These are phyloP conservation scores for Jimgerdemannia flammicorona DNA, from an alignment of 192 early-diverging fungal genomes.

Conservation along the genomic window DNA sequence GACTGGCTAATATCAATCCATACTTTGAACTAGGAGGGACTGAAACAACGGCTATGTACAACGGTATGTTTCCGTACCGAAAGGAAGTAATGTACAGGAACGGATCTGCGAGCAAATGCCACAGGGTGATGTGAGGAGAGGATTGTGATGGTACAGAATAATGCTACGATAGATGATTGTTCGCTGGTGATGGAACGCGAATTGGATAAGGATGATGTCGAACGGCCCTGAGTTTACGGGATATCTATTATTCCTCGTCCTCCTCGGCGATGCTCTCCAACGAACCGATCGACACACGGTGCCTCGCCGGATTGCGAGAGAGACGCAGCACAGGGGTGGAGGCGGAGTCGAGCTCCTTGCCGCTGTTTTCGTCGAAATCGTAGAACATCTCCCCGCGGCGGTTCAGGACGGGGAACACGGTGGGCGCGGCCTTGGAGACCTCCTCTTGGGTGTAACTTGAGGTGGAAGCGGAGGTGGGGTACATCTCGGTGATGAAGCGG, in stretches of 20 bases:
- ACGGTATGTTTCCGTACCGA: neutral
- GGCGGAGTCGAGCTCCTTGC: neutral
- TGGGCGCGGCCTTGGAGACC: neutral
- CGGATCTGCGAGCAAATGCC: neutral
- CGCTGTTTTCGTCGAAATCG: neutral
- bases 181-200: neutral
- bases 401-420: neutral
- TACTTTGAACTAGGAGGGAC: too few relatives aligned
- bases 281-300: slow-evolving; percentile 9
- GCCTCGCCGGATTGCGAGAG: slow-evolving; percentile 1
- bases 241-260: slow-evolving; percentile 7
- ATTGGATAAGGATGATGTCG: neutral
- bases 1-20: too few relatives aligned
- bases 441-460: slow-evolving; percentile 3
- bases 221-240: neutral
- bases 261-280: slow-evolving; percentile 13
- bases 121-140: neutral
- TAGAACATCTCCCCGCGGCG: neutral
- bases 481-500: slow-evolving; percentile 14
- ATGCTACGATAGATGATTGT: neutral
- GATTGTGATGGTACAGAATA: neutral
- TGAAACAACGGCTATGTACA: too few relatives aligned
- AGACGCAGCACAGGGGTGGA: neutral
- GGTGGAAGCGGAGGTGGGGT: slow-evolving; percentile 4
- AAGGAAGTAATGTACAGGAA: neutral